Conservation (phyloP, 768 basidiomycete genomes). For the Mycena rebaudengoi region DNA sequence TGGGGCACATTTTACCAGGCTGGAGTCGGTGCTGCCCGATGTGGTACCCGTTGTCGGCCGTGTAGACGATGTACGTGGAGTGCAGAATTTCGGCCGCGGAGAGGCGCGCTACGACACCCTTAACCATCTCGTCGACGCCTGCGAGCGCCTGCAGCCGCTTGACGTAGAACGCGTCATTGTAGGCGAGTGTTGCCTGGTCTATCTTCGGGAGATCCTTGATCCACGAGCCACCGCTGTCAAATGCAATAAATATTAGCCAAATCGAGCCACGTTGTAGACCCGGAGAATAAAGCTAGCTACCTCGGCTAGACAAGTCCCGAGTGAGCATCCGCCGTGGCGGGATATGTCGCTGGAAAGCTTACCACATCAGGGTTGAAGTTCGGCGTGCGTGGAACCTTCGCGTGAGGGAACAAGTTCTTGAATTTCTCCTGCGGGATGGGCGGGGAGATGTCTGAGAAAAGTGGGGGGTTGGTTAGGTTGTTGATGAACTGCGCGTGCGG, state of each 20-base stretch:
- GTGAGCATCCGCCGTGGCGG: too few species aligned
- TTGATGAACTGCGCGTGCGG: not conserved
- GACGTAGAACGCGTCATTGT: not conserved
- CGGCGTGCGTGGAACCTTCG: not conserved
- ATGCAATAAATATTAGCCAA: not conserved
- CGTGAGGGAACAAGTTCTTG: too few species aligned
- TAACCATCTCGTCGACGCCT: not conserved
- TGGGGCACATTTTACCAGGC: not conserved
- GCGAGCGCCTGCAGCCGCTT: not conserved
- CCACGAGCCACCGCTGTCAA: not conserved
- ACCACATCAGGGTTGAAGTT: too few species aligned
- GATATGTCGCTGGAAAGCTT: too few species aligned
- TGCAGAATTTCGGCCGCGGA: not conserved
- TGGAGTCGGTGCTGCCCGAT: conserved; percentile 1
- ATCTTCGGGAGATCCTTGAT: not conserved
- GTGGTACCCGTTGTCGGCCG: conserved; percentile 3
- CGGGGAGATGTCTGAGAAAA: not conserved
- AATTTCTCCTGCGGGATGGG: not conserved
- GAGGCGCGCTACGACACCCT: not conserved
- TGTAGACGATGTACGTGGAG: conserved; percentile 1
- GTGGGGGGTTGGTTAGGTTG: not conserved
- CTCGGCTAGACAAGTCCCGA: too few species aligned
- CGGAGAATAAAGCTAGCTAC: too few species aligned
- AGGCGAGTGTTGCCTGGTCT: not conserved
- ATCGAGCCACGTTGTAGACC: too few species aligned